Evolutionary conservation across 441 rosid species (phyloP), one percentile per base, ranked within the genome.

Genomic region (Euphorbia schlechtendalii): DNA sequence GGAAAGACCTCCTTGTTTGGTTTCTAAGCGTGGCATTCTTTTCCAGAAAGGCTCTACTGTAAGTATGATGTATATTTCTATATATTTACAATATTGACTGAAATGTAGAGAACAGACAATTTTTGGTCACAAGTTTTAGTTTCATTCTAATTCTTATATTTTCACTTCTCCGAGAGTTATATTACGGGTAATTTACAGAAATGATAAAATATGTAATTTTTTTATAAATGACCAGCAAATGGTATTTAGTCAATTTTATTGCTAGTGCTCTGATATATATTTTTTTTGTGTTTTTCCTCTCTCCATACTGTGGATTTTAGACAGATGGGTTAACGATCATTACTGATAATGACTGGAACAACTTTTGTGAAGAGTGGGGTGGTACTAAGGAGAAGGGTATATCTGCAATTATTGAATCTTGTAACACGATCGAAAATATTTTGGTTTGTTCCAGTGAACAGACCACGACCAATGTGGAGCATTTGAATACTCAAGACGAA

Each of bases 341-440:
- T 73, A 76, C 96, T 64, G 91, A 86, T 81, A 75, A 72, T 76
- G 99, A 95, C 77, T 95, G 99, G 98, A 84, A 78, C 76, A 75
- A 77, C 77, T 95, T 95, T 80, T 95, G 99, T 76, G 89, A 89
- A 73, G 99, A 91, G 73, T 95, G 99, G 99, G 90, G 89, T 49
- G 87, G 96, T 70, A 62, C 72, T 41, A 76, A 82, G 82, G 84
- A 79, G 73, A 80, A 79, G 61, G 92, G 97, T 65, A 78, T 95
- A 75, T 85, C 86, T 61, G 96, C 92, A 75, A 65, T 77, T 40
- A 70, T 95, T 76, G 92, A 89, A 78, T 71, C 69, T 24, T 72
- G 71, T 68, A 72, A 76, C 69, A 62, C 59, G 18, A 60, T 53
- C 40, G 73, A 71, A 60, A 71, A 69, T 64, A 77, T 61, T 70